Evolutionary conservation across 306 rosid genomes (phyloP).

Genomic region (Trifolium subterraneum): DNA sequence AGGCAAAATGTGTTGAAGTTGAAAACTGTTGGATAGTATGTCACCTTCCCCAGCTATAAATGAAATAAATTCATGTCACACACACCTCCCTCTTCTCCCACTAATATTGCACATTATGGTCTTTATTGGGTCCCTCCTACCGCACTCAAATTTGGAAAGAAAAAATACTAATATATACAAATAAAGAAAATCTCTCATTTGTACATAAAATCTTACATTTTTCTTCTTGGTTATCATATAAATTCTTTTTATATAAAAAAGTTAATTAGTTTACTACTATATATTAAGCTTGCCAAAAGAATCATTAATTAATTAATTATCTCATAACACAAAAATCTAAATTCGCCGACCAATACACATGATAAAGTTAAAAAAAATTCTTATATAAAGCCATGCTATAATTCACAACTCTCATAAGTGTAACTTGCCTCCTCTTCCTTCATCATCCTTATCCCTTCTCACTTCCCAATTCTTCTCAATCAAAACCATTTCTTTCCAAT

Average conservation of each 20-base stretch:
- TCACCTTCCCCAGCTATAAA: too few species aligned
- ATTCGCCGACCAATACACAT: constrained; percentile 8
- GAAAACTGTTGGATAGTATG: too few species aligned
- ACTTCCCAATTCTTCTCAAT: not conserved
- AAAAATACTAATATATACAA: not conserved
- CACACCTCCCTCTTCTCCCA: constrained; percentile 15
- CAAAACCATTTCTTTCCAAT: not conserved
- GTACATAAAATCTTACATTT: not conserved
- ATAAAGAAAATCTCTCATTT: not conserved
- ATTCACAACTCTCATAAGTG: not conserved
- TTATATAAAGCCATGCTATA: constrained; percentile 1
- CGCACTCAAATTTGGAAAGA: constrained; percentile 13
- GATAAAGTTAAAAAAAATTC: not conserved
- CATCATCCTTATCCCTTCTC: not conserved
- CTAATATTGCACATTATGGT: constrained; percentile 26
- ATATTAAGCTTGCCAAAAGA: not conserved
- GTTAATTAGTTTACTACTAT: not conserved
- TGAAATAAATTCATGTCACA: not conserved
- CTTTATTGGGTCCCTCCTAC: constrained; percentile 29
- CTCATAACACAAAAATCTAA: not conserved
- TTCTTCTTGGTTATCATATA: not conserved
- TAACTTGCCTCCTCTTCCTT: not conserved
- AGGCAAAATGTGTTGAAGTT: too few species aligned
- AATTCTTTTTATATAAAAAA: not conserved
- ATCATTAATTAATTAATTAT: not conserved